Evolutionary conservation across 768 basidiomycete genomes (phyloP), one percentile per base, ranked within the genome.

Genomic region (Austroboletus eburneus): DNA sequence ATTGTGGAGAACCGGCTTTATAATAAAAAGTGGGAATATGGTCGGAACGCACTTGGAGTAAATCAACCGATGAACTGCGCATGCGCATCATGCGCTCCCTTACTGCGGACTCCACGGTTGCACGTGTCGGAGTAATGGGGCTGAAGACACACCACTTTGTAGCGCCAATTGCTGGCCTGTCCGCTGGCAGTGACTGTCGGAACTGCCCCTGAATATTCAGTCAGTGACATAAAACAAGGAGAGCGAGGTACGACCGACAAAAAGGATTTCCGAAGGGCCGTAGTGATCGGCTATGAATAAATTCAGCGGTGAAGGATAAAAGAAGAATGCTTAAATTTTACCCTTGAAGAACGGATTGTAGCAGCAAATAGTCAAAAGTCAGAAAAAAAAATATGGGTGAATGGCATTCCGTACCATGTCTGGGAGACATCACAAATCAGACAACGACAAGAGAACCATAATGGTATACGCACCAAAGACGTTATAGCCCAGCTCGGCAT

Each of bases 101-200:
- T 13, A 91, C 74, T 9, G 78, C 83, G 9, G 74, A 74, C 54
- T 81, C 72, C 40, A 89, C 85, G 43, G 74, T 64, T 24, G 71
- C 63, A 6, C 77, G 78, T 4, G 84, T 75, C 2, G 78, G 70
- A 13, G 65, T 65, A 14, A 72, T 69, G 23, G 69, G 67, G 46
- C 76, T 72, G 69, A 91, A 91, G 13, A 88, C 78, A 62, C 88
- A 91, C 87, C 87, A 92, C 61, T 92, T 92, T 3, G 91, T 92
- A 2, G 84, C 87, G 35, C 87, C 85, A 21, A 91, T 51, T 9
- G 86, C 73, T 3, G 65, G 56, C 30, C 69, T 58, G 23, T 72
- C 58, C 23, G 66, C 51, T 22, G 70, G 62, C 16, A 79, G 63
- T 12, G 74, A 69, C 51, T 68, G 58, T 56, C 75, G 75, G 66